phyloP scores from a whole-genome alignment of 2,329 filamentous ascomycete species.

The Tolypocladium pustulatum region DNA sequence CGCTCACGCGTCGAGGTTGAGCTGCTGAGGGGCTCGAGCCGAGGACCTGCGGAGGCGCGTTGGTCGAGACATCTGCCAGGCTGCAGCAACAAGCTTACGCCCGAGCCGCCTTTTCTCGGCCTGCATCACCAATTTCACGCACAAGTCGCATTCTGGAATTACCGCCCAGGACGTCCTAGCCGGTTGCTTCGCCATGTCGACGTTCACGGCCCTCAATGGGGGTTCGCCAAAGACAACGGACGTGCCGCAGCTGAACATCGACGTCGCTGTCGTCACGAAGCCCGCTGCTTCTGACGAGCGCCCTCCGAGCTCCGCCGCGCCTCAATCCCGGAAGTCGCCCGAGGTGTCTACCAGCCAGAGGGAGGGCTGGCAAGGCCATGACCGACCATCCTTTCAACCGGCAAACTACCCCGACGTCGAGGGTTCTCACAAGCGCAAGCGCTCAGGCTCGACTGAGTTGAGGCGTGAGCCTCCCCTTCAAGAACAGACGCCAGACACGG shows the following conservation, averaged over 20 bases:
- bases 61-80: neutral
- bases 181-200: constrained; percentile 27
- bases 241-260: constrained; percentile 17
- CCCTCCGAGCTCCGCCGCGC: constrained; percentile 9
- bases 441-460: constrained; percentile 51
- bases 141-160: neutral
- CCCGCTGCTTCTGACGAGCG: constrained; percentile 22
- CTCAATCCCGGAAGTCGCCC: constrained; percentile 15
- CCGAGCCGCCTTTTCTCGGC: neutral
- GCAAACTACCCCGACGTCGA: constrained; percentile 34
- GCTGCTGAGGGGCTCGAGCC: neutral
- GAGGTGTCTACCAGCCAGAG: constrained; percentile 16
- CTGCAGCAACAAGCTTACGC: neutral
- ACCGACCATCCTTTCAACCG: constrained; percentile 30
- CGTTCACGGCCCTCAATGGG: constrained; percentile 43
- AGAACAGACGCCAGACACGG: constrained; percentile 23
- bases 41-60: neutral
- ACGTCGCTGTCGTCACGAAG: constrained; percentile 18
- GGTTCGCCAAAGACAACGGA: constrained; percentile 34
- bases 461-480: constrained; percentile 24
- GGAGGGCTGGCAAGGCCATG: constrained; percentile 32
- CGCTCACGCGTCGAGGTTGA: neutral
- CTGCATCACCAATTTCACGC: neutral
- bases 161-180: neutral
- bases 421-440: constrained; percentile 53